Conservation (phyloP, 306 rosid genomes). For the Prunus armeniaca region DNA sequence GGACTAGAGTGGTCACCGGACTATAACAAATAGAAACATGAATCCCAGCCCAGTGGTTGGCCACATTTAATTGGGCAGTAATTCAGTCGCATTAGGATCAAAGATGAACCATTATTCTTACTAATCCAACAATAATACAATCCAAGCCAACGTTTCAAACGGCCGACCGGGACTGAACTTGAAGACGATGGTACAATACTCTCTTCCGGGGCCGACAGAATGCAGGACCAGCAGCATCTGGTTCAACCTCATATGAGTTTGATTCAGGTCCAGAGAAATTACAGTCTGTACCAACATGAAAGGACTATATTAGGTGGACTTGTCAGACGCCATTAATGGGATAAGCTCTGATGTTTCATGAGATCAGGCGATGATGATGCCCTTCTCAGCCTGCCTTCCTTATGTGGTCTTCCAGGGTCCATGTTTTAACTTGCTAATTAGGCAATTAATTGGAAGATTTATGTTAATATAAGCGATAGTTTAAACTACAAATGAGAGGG, state of each 20-base stretch:
- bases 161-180: neutral
- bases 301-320: slow-evolving; percentile 21
- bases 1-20: too few relatives aligned
- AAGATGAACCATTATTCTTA: neutral
- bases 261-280: neutral
- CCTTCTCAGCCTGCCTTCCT: too few relatives aligned
- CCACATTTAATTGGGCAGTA: neutral
- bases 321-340: slow-evolving; percentile 33
- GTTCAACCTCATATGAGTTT: neutral
- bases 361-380: neutral
- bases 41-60: too few relatives aligned
- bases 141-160: neutral
- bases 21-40: too few relatives aligned
- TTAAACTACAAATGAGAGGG: too few relatives aligned
- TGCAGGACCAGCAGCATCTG: slow-evolving; percentile 13
- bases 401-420: too few relatives aligned
- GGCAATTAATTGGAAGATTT: too few relatives aligned
- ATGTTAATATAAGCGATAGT: too few relatives aligned
- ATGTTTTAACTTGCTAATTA: too few relatives aligned
- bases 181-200: too few relatives aligned
- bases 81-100: neutral
- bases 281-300: neutral
- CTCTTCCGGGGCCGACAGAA: neutral
- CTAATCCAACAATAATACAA: too few relatives aligned
- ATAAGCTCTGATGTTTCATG: neutral